Conservation (phyloP, 768 basidiomycete species). For the Lentinus brumalis region DNA sequence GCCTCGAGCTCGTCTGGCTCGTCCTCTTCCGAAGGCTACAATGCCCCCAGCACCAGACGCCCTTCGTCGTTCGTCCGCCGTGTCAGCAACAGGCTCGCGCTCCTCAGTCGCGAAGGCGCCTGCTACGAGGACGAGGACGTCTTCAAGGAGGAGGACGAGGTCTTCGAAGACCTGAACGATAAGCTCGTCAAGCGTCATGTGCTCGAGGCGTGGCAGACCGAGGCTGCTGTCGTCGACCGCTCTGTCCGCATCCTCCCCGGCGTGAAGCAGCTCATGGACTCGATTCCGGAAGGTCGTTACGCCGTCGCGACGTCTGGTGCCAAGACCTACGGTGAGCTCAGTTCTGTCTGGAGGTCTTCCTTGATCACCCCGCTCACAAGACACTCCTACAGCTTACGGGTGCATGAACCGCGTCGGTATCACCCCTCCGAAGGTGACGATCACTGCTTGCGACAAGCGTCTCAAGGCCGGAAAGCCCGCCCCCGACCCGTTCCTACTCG, state of each 20-base stretch:
- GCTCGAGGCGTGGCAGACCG: constrained; percentile 54
- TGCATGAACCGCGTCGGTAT: constrained; percentile 73
- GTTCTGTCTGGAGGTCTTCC: not conserved
- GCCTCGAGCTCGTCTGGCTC: constrained; percentile 45
- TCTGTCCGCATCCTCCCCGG: constrained; percentile 73
- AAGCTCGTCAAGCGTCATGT: constrained; percentile 24
- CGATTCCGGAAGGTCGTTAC: constrained; percentile 62
- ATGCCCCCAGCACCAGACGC: constrained; percentile 32
- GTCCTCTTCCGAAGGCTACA: constrained; percentile 38
- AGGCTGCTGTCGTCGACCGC: constrained; percentile 57
- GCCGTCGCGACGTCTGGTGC: constrained; percentile 77
- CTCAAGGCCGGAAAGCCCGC: constrained; percentile 66
- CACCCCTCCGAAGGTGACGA: constrained; percentile 63
- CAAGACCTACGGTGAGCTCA: constrained; percentile 59
- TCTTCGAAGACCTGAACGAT: constrained; percentile 16
- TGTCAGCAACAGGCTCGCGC: constrained; percentile 36
- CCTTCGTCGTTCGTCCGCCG: constrained; percentile 49
- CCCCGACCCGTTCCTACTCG: constrained; percentile 64
- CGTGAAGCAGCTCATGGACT: constrained; percentile 62
- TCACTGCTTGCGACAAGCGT: constrained; percentile 76
- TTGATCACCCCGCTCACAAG: constrained; percentile 12
- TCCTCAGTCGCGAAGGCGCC: constrained; percentile 33
- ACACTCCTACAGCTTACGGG: constrained; percentile 48
- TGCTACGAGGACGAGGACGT: constrained; percentile 38
- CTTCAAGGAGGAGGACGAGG: constrained; percentile 19